These are phyloP conservation scores for Conticribra guillardii DNA, from an alignment of 108 stramenopile genomes.

Conservation along the genomic window DNA sequence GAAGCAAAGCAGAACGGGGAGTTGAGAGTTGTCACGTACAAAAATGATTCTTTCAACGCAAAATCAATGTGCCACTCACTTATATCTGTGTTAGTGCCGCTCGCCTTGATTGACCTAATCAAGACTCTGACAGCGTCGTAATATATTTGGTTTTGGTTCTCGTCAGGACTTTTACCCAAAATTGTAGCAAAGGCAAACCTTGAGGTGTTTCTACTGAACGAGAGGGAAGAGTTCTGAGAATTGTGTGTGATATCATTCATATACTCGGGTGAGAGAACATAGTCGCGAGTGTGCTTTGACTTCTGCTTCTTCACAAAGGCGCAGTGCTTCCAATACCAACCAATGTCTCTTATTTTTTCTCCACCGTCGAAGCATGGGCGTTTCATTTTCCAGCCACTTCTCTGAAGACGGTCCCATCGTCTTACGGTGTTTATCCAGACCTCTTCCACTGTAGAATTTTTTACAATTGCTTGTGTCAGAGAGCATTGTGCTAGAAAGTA, in stretches of 20 bases:
- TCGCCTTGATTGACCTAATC: slow-evolving; percentile 2
- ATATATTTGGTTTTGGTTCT: slow-evolving; percentile 16
- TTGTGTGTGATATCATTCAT: no score
- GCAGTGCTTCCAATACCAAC: neutral
- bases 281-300: neutral
- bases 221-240: slow-evolving; percentile 1
- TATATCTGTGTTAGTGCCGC: slow-evolving; percentile 7
- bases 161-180: slow-evolving; percentile 8
- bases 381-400: no score
- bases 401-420: neutral
- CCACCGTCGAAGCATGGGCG: neutral
- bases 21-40: neutral
- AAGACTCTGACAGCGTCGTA: slow-evolving; percentile 14
- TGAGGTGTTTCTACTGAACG: neutral
- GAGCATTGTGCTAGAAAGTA: slow-evolving; percentile 3
- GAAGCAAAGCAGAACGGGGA: neutral
- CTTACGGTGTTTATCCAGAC: neutral
- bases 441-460: neutral
- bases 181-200: slow-evolving; percentile 7
- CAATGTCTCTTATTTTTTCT: neutral
- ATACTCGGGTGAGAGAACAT: neutral
- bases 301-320: neutral
- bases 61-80: neutral
- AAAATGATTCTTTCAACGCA: neutral
- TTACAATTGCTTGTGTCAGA: slow-evolving; percentile 2